Base-by-base conservation (phyloP, 2,329 filamentous ascomycete species). In the Fragosphaeria purpurea region DNA sequence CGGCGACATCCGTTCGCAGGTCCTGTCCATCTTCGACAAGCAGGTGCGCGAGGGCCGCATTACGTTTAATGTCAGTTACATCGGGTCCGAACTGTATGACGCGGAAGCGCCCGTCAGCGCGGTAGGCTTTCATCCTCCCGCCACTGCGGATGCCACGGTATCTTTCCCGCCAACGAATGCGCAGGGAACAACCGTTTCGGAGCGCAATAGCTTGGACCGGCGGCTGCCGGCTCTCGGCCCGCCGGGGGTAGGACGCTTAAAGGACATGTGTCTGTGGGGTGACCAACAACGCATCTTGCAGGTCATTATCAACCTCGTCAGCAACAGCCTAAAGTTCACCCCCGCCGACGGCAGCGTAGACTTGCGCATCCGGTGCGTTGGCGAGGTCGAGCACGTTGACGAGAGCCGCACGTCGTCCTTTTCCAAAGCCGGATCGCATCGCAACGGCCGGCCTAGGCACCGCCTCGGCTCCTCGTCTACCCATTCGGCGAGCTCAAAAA, bases 281-380 rank as follows among this genome's bases (percentile, higher is more conserved):
- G 90, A 96, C 59, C 86, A 93, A 57, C 88, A 95, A 61, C 77
- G 90, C 43, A 93, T 95, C 40, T 69, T 95, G 32, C 90, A 95
- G 63, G 86, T 95, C n/a, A 79, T 95, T 44, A 95, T 94, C 70
- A 95, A 95, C 61, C 72, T 96, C 35, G 88, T 95, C 44, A 90
- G 86, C 65, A 96, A 96, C 68, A 88, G 85, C 63, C 70, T 95
- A 42, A 96, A 96, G 63, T 95, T 96, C 61, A 95, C 90, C 0
- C 86, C 88, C 0, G 66, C 79, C 6, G 82, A 82, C 1, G 89
- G 89, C 7, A 83, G 74, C 34, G 86, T 96, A 4, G 76, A 81
- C 32, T 77, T 95, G 7, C 79, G 81, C 7, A 89, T 96, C 51
- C 80, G 79, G 56, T 94, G 87, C 59, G 58, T 85, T 0, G 78